Percentiles rank a stretch among this genome's conserved stretches.
Evolutionary conservation across 192 early-diverging fungal genomes (phyloP).

Genomic region (Gaertneriomyces sp.): DNA sequence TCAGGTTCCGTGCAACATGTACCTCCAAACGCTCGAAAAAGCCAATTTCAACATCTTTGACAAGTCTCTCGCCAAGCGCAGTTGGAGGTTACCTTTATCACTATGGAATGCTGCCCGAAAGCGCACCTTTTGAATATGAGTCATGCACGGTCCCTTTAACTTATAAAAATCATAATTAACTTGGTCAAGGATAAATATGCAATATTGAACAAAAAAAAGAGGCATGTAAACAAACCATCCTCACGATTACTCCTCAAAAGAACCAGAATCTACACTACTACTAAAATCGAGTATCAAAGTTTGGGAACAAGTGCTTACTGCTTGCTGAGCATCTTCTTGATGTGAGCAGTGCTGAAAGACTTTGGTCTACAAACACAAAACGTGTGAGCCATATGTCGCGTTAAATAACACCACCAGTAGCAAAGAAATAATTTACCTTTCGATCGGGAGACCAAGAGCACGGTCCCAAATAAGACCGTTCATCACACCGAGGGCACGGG

Average conservation of each 20-base stretch:
- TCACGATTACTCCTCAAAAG: too few relatives aligned
- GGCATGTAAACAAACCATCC: too few relatives aligned
- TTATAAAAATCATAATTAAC: too few relatives aligned
- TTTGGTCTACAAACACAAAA: slow-evolving; percentile 55
- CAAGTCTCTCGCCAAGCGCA: slow-evolving; percentile 56
- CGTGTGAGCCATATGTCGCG: not conserved
- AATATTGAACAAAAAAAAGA: too few relatives aligned
- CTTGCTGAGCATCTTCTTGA: slow-evolving; percentile 82
- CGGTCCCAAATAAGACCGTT: slow-evolving; percentile 97
- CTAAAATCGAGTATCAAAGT: not conserved
- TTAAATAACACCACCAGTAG: not conserved
- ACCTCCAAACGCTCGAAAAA: slow-evolving; percentile 71
- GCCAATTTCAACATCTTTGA: slow-evolving; percentile 84
- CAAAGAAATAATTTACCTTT: slow-evolving; percentile 2
- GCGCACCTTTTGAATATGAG: slow-evolving; percentile 17
- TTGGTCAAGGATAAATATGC: too few relatives aligned
- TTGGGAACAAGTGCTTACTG: slow-evolving; percentile 30
- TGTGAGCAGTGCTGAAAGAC: slow-evolving; percentile 78
- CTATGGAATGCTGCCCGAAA: slow-evolving; percentile 58
- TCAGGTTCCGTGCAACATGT: slow-evolving; percentile 65
- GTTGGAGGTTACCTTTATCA: slow-evolving; percentile 58
- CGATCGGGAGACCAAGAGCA: slow-evolving; percentile 73
- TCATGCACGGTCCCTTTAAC: too few relatives aligned
- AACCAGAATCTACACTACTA: not conserved
- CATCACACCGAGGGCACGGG: slow-evolving; percentile 93